Conservation (phyloP, 2,329 filamentous ascomycete genomes). For the Colletotrichum sp. region DNA sequence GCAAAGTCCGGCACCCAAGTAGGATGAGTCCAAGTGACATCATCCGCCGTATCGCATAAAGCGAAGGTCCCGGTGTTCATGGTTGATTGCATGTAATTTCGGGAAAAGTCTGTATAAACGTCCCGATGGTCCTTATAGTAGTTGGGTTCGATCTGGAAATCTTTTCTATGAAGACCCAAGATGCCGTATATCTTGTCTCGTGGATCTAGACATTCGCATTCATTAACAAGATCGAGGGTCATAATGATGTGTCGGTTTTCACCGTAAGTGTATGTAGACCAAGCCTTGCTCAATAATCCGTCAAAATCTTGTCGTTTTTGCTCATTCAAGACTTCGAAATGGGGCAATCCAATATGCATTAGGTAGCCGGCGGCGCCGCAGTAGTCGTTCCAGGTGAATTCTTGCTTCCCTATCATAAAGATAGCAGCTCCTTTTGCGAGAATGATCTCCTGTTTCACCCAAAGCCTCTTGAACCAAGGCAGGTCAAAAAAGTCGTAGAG, state of each 20-base stretch:
- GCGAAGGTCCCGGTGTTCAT: fast-evolving
- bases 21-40: not conserved
- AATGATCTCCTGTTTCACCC: not conserved
- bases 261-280: fast-evolving
- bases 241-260: fast-evolving
- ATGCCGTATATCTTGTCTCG: not conserved
- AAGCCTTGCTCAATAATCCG: fast-evolving
- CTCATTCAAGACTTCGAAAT: no score
- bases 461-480: not conserved
- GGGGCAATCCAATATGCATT: fast-evolving
- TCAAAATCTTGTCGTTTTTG: fast-evolving
- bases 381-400: not conserved
- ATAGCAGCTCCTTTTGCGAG: not conserved
- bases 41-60: not conserved
- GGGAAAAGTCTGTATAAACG: not conserved
- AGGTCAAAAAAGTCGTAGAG: not conserved
- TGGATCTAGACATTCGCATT: not conserved
- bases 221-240: no score
- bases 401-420: not conserved
- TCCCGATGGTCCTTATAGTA: not conserved
- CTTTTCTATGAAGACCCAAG: not conserved
- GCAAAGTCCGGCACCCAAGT: not conserved
- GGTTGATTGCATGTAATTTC: no score
- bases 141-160: fast-evolving
- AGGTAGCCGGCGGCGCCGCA: no score